Base-by-base conservation (phyloP, 495 filamentous ascomycete genomes). In the Daldinia caldariorum region DNA sequence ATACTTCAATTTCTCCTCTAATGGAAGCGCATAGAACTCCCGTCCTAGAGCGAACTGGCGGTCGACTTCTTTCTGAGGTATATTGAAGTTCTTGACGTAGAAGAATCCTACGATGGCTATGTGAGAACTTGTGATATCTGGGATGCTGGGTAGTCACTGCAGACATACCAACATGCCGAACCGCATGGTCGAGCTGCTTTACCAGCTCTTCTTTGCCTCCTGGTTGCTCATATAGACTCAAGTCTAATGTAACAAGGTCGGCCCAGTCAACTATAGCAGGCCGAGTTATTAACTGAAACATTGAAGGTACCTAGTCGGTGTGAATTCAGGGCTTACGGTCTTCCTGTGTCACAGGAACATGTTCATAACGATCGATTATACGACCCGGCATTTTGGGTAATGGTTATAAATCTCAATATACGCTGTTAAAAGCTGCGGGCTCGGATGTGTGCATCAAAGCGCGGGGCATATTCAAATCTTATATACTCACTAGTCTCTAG, bases 61-160 rank as follows among this genome's bases (percentile, higher is more conserved):
- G 62, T 89, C 84, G 5, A 90, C 81, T 71, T 89, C 81, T 41
- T 89, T 86, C 66, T 89, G 85, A 56, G 77, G 74, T 32, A 89
- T 82, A 65, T 85, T 86, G 74, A 85, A 89, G 76, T 87, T 86
- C 67, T 83, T 87, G 4, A 89, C 83, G 66, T 88, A 88, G 74
- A 88, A 88, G 73, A 88, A 89, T n/a, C 76, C 74, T 74, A 20
- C 7, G 37, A 20, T 50, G 39, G 26, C 13, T 45, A 26, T 39
- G 43, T 68, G 26, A 67, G 61, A 63, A 16, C 31, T 5, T 4
- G 9, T 51, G 2, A 0, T 14, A 6, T 4, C 12, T 12, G 8
- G 18, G 14, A 38, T 22, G 6, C 14, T 29, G 3, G 8, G 0
- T 64, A 6, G 51, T 22, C 32, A 18, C 39, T 37, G 51, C 50